Evolutionary conservation across 1,284 basidiomycete species (phyloP).

Genomic region (Ustilago lituana): DNA sequence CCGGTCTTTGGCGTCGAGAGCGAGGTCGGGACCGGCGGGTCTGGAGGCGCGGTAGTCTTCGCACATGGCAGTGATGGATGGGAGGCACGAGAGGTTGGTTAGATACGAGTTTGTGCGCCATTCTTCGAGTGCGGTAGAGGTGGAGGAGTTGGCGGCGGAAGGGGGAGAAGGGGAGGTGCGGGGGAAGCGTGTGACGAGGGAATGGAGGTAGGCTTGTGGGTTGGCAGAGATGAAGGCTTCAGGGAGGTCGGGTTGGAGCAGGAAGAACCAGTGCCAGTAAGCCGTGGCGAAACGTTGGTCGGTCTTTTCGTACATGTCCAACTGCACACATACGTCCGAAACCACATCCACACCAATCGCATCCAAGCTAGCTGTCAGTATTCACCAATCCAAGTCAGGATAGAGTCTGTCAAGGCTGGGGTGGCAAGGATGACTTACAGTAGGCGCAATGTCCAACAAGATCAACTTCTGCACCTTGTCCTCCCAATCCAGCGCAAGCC

Average conservation of each 20-base stretch:
- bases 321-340: slow-evolving; percentile 2
- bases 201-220: slow-evolving; percentile 63
- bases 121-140: not conserved
- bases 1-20: slow-evolving; percentile 63
- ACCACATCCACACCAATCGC: no score
- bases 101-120: slow-evolving; percentile 21
- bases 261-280: slow-evolving; percentile 69
- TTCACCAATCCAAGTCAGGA: no score
- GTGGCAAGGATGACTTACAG: slow-evolving; percentile 16
- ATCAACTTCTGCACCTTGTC: slow-evolving; percentile 63
- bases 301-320: slow-evolving; percentile 68
- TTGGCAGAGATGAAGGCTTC: slow-evolving; percentile 68
- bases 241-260: slow-evolving; percentile 64
- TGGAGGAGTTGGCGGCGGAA: not conserved
- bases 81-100: slow-evolving; percentile 12
- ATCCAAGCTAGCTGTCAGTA: not conserved
- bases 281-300: slow-evolving; percentile 62
- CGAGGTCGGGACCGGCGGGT: slow-evolving; percentile 64
- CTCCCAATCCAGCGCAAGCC: slow-evolving; percentile 67
- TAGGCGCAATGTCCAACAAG: slow-evolving; percentile 63
- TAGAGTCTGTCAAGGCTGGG: no score
- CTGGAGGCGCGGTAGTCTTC: slow-evolving; percentile 69
- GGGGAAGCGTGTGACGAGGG: slow-evolving; percentile 38
- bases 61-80: slow-evolving; percentile 50
- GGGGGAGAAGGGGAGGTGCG: slow-evolving; percentile 2